Conservation (phyloP, 164 flowering plant species). For the Malania oleifera region DNA sequence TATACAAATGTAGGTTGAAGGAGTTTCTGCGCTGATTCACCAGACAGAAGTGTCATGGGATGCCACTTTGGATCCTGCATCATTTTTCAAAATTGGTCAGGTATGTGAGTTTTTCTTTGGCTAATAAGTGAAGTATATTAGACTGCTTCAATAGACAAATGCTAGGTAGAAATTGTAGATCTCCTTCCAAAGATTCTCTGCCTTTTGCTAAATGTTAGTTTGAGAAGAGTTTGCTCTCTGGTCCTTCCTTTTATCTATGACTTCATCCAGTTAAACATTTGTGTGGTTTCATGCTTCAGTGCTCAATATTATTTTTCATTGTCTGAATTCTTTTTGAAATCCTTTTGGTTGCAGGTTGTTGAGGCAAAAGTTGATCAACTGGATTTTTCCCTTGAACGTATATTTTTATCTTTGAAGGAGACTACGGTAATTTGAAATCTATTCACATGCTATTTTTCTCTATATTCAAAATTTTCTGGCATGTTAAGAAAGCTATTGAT, state of each 20-base stretch:
- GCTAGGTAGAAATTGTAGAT: not conserved
- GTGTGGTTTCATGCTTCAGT: not conserved
- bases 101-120: constrained; percentile 23
- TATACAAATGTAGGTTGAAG: constrained; percentile 65
- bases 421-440: constrained; percentile 45
- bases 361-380: constrained; percentile 93
- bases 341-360: constrained; percentile 52
- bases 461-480: not conserved
- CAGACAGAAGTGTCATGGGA: constrained; percentile 97
- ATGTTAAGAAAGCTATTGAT: not conserved
- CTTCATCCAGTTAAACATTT: no score
- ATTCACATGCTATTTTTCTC: not conserved
- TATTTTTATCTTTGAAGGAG: constrained; percentile 78
- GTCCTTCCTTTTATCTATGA: not conserved
- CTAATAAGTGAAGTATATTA: no score
- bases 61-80: constrained; percentile 68
- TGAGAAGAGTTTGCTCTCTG: not conserved
- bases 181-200: not conserved
- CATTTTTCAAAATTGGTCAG: constrained; percentile 86
- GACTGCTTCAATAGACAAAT: no score
- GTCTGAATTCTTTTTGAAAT: constrained; percentile 4
- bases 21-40: constrained; percentile 88
- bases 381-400: constrained; percentile 79
- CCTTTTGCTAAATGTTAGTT: not conserved
- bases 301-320: constrained; percentile 8